Conservation (phyloP, 2,329 filamentous ascomycete species). For the Emmonsiellopsis sp. region DNA sequence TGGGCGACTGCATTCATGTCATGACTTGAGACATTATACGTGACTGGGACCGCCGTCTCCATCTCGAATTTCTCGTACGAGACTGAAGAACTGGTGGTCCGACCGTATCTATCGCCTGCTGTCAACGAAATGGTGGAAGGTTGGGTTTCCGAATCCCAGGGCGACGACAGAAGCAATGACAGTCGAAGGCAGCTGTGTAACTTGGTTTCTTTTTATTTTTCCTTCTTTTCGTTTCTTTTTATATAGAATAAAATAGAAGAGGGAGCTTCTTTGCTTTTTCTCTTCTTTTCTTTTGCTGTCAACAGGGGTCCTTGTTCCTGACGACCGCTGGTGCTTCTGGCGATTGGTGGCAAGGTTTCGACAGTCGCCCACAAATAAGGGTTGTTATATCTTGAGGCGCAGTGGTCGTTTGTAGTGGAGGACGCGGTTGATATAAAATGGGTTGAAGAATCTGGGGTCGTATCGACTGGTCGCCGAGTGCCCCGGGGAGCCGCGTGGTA, state of each 20-base stretch:
- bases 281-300: conserved; percentile 3
- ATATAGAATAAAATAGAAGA: background rate
- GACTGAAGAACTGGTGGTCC: background rate
- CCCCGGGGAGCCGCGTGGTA: too few relatives aligned
- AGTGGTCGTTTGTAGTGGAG: background rate
- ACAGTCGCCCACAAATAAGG: background rate
- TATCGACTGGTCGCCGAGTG: too few relatives aligned
- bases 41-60: conserved; percentile 32
- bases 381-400: background rate
- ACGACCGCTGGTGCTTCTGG: background rate
- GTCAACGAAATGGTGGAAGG: background rate
- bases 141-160: background rate
- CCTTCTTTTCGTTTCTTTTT: background rate
- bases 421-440: too few relatives aligned
- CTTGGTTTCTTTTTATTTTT: conserved; percentile 5
- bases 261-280: conserved; percentile 1
- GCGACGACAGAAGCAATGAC: background rate
- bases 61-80: conserved; percentile 16
- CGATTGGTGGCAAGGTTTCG: background rate
- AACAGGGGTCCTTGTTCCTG: background rate
- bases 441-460: too few relatives aligned
- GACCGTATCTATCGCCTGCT: background rate
- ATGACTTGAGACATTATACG: conserved; percentile 31
- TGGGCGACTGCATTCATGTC: conserved; percentile 25
- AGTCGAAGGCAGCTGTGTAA: conserved; percentile 3